Conservation (phyloP, 495 filamentous ascomycete species). For the Aspergillus campestris region DNA sequence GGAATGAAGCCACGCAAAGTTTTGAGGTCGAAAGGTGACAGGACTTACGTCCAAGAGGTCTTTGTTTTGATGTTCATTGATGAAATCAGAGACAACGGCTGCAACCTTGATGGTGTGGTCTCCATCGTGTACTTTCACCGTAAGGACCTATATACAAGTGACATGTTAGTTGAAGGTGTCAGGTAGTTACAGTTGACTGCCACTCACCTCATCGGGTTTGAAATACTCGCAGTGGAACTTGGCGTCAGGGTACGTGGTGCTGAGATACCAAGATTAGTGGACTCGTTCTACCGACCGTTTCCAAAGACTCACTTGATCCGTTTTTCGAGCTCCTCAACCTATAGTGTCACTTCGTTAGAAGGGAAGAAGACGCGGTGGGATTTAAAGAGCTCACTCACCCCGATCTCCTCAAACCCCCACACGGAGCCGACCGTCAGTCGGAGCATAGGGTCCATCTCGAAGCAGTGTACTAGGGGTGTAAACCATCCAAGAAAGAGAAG, state of each 20-base stretch:
- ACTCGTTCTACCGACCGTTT: not conserved
- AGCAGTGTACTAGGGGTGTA: not conserved
- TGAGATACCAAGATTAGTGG: slow-evolving; percentile 1
- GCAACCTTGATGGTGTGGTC: not conserved
- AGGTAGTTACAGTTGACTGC: not conserved
- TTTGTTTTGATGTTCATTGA: slow-evolving; percentile 15
- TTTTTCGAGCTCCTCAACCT: slow-evolving; percentile 14
- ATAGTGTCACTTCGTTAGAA: not conserved
- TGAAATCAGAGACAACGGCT: slow-evolving; percentile 7
- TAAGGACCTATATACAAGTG: slow-evolving; percentile 6
- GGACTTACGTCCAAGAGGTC: slow-evolving; percentile 20
- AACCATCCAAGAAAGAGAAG: too few species aligned
- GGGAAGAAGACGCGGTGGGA: not conserved
- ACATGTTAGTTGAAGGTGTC: not conserved
- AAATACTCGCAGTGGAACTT: slow-evolving; percentile 11
- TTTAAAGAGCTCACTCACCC: slow-evolving; percentile 4
- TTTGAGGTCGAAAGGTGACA: not conserved
- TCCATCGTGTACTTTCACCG: slow-evolving; percentile 10
- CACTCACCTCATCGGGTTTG: slow-evolving; percentile 9
- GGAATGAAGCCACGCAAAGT: not conserved
- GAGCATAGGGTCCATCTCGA: slow-evolving; percentile 9
- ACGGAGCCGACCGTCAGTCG: slow-evolving; percentile 15
- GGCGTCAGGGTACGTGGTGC: not conserved
- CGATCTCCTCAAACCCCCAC: slow-evolving; percentile 18
- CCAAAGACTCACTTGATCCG: slow-evolving; percentile 6